Percentiles rank a stretch among this genome's conserved stretches.
These are phyloP conservation scores for Suhomyces sp. DNA, from an alignment of 805 yeast genomes.

Conservation along the genomic window DNA sequence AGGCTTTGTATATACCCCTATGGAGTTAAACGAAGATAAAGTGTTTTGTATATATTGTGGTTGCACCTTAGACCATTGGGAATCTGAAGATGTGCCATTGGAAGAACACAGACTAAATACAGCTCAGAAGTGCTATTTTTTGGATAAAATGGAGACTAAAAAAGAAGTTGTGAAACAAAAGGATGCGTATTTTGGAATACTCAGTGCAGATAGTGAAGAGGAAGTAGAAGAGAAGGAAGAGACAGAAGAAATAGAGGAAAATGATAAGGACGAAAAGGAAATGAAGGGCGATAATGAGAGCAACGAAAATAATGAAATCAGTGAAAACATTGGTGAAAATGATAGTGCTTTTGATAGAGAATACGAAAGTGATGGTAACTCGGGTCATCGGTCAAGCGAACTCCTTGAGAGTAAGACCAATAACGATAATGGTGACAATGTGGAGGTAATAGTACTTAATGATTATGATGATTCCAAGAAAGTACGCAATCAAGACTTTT, in stretches of 20 bases:
- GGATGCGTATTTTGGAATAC: constrained; percentile 1
- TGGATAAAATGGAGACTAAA: neutral
- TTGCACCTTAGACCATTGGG: constrained; percentile 50
- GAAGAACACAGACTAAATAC: constrained; percentile 46
- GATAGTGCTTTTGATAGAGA: neutral
- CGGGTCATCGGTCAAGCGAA: neutral
- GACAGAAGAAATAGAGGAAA: neutral
- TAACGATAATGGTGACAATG: neutral
- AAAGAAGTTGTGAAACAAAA: neutral
- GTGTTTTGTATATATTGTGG: constrained; percentile 32
- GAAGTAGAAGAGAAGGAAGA: neutral
- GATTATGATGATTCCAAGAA: neutral
- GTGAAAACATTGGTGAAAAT: neutral
- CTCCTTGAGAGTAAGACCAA: neutral
- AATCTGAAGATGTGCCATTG: constrained; percentile 57
- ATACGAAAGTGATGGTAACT: neutral
- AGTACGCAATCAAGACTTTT: neutral
- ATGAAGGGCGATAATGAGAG: neutral
- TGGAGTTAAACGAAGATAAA: constrained; percentile 28
- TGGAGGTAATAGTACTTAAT: neutral
- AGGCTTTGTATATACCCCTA: constrained; percentile 40
- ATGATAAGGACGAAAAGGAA: neutral
- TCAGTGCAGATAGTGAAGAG: constrained; percentile 1
- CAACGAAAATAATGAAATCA: neutral
- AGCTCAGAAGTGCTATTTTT: constrained; percentile 9